Evolutionary conservation across 2,329 filamentous ascomycete species (phyloP).

Genomic region (Calonectria pseudoreteaudii): DNA sequence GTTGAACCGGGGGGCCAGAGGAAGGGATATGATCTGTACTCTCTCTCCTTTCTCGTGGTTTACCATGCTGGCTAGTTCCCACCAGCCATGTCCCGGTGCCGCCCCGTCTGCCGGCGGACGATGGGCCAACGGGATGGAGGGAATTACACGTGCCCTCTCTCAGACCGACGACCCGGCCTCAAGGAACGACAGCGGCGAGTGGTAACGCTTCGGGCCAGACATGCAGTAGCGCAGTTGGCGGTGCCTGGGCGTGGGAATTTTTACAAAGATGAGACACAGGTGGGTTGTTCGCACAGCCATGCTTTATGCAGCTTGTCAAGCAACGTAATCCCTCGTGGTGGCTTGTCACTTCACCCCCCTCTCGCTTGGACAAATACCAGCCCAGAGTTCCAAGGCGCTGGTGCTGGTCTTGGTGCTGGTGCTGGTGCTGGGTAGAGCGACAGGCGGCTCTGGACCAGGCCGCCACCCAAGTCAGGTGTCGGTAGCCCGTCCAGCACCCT

Average conservation of each 20-base stretch:
- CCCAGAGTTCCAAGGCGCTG: not conserved
- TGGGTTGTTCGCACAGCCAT: not conserved
- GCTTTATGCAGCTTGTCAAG: not conserved
- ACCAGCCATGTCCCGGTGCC: not conserved
- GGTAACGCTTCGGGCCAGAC: slow-evolving; percentile 3
- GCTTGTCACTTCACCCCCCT: not conserved
- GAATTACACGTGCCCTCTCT: slow-evolving; percentile 2
- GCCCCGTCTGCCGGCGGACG: not conserved
- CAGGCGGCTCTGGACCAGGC: not conserved
- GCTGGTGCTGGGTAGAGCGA: not conserved
- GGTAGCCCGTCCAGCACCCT: not conserved
- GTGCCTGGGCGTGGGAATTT: slow-evolving; percentile 1
- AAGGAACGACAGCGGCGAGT: slow-evolving; percentile 4
- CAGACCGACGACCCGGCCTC: not conserved
- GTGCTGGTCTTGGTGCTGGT: slow-evolving; percentile 10
- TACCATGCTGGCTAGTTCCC: not conserved
- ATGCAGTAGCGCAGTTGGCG: not conserved
- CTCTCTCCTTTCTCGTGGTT: not conserved
- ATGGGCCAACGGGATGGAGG: not conserved
- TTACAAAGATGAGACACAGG: not conserved
- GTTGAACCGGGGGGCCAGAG: not conserved
- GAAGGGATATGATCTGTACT: not conserved
- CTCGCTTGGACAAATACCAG: not conserved
- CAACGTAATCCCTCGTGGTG: slow-evolving; percentile 6
- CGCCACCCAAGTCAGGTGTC: not conserved